phyloP scores from a whole-genome alignment of 352 stramenopile genomes.

The Phytophthora europaea region DNA sequence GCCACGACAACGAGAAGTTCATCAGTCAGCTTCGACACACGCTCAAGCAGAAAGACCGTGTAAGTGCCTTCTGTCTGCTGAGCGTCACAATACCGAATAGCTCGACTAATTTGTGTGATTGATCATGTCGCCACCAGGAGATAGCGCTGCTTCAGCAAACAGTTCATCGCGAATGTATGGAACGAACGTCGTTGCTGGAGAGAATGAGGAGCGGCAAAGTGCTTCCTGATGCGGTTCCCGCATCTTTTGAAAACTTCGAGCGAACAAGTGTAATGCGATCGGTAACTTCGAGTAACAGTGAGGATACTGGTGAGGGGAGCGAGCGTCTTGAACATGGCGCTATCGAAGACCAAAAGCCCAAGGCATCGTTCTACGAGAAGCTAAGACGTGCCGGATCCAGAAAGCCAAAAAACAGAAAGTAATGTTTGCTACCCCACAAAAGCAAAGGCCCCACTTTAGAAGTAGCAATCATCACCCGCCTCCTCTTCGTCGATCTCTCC shows the following conservation, averaged over 20 bases:
- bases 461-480: slow-evolving; percentile 41
- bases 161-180: slow-evolving; percentile 85
- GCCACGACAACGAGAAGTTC: slow-evolving; percentile 51
- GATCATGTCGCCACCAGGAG: slow-evolving; percentile 48
- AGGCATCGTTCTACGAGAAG: slow-evolving; percentile 85
- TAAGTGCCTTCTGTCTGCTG: slow-evolving; percentile 21
- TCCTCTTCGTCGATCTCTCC: slow-evolving; percentile 48
- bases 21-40: slow-evolving; percentile 49
- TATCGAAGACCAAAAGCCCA: slow-evolving; percentile 27
- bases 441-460: slow-evolving; percentile 14
- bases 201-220: slow-evolving; percentile 78
- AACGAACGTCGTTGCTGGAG: slow-evolving; percentile 82
- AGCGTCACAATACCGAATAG: not conserved
- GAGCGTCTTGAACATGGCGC: slow-evolving; percentile 11
- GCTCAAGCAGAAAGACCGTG: slow-evolving; percentile 65
- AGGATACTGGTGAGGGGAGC: slow-evolving; percentile 37
- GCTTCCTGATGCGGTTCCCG: slow-evolving; percentile 51
- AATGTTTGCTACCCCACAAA: not conserved
- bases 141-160: slow-evolving; percentile 82
- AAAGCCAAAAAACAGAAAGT: slow-evolving; percentile 62
- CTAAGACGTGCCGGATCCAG: slow-evolving; percentile 65
- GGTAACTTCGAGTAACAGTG: slow-evolving; percentile 7
- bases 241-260: not conserved
- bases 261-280: slow-evolving; percentile 7
- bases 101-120: not conserved